Evolutionary conservation across 345 rosid genomes (phyloP), one percentile per base, ranked within the genome.

Genomic region (Leavenworthia alabamica): DNA sequence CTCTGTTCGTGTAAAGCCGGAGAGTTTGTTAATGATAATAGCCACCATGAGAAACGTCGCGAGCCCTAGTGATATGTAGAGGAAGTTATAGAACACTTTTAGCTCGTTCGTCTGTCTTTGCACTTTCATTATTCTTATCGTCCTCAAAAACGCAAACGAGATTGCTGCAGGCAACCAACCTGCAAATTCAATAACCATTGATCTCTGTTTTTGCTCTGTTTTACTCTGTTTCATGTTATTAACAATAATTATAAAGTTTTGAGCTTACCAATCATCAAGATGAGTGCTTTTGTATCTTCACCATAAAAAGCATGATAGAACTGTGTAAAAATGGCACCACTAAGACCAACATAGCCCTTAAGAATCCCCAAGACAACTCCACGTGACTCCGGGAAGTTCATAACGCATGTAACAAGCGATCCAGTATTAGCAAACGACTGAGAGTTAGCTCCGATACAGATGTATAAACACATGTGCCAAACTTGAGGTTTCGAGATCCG

Each of bases 391-490:
- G 81, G 81, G 77, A 81, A 81, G 68, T 79, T 81, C 66, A 74
- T 77, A 14, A 81, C 86, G 42, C 73, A 74, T 26, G 86, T 77
- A 46, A 79, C 83, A 0, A 79, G 53, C 23, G 77, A 69, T 7
- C 83, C 81, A 0, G 83, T 81, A 8, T 81, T 79, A 56, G 83
- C 78, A 15, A 77, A 81, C 3, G 86, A 71, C 59, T 77, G 83
- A 0, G 86, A 81, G 62, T 81, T 81, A 1, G 86, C 77, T 5
- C 81, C 82, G 6, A 79, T 26, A n/a, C 80, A 82, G 2, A 75
- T 77, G 59, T 72, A 82, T 0, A 77, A 22, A 35, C 83, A 82
- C 86, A 82, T 82, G 1, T 77, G 75, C 86, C 86, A 82, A 5
- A 82, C 77, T 10, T 53, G 64, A 41, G 81, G 81, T 32, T 77